phyloP scores from a whole-genome alignment of 768 basidiomycete species.

The Suillus tomentosus region DNA sequence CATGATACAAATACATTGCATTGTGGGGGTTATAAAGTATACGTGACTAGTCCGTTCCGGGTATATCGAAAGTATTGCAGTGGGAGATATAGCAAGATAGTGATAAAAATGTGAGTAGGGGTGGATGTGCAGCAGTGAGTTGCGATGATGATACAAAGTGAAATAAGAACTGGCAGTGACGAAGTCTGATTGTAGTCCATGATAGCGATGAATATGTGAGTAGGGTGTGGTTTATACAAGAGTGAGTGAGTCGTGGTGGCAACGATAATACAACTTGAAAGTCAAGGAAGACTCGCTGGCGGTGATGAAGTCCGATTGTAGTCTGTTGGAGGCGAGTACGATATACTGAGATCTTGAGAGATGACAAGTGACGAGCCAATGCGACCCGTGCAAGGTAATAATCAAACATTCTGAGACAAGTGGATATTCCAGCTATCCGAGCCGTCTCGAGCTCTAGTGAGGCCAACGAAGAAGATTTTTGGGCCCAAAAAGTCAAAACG shows the following conservation, averaged over 20 bases:
- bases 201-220: not conserved
- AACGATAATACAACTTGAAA: not conserved
- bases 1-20: not conserved
- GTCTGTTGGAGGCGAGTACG: not conserved
- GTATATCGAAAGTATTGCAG: not conserved
- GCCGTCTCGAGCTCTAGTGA: conserved; percentile 29
- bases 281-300: not conserved
- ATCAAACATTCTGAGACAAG: conserved; percentile 25
- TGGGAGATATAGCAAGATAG: conserved; percentile 5
- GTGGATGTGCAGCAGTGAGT: not conserved
- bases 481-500: conserved; percentile 41
- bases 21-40: not conserved
- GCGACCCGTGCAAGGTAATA: not conserved
- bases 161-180: not conserved
- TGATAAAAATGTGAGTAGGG: not conserved
- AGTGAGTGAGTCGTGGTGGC: not conserved
- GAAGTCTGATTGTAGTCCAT: not conserved
- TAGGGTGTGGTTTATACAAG: not conserved
- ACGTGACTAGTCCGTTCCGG: not conserved
- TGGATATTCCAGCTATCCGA: conserved; percentile 33
- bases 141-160: not conserved
- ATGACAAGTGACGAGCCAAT: not conserved
- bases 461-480: conserved; percentile 32
- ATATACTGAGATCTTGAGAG: not conserved
- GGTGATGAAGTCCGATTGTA: not conserved